These are phyloP conservation scores for Phaeophleospora eucalypticola DNA, from an alignment of 2,329 filamentous ascomycete species.

Conservation along the genomic window DNA sequence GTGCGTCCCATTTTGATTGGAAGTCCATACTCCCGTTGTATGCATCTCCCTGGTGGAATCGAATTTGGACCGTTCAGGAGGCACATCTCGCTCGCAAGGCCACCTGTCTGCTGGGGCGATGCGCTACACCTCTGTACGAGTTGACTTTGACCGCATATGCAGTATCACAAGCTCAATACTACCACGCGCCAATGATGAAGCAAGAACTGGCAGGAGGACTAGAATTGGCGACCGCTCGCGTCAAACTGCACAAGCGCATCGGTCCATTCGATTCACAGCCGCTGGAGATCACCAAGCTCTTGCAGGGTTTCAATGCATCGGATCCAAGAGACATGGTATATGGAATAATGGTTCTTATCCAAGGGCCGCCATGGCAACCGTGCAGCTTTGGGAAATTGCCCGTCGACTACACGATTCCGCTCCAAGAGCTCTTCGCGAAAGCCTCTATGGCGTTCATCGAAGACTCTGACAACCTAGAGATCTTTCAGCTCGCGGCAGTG, in stretches of 20 bases:
- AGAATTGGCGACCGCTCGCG: neutral
- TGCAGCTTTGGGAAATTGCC: no score
- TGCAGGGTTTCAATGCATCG: neutral
- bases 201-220: neutral
- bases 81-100: neutral
- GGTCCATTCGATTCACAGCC: neutral
- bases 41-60: neutral
- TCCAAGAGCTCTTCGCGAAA: neutral
- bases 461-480: neutral
- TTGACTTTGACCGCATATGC: neutral
- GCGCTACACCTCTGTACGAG: neutral
- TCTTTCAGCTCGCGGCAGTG: neutral
- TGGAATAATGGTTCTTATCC: neutral
- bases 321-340: neutral
- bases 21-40: neutral
- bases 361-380: no score
- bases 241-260: neutral
- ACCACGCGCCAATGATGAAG: neutral
- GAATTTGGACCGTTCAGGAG: slow-evolving; percentile 1
- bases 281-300: neutral
- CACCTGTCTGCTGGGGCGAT: neutral
- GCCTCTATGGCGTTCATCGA: neutral
- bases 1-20: no score
- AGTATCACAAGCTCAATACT: neutral
- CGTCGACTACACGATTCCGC: neutral